phyloP scores from a whole-genome alignment of 1,284 basidiomycete genomes.

The Salmacisia buchloeana region DNA sequence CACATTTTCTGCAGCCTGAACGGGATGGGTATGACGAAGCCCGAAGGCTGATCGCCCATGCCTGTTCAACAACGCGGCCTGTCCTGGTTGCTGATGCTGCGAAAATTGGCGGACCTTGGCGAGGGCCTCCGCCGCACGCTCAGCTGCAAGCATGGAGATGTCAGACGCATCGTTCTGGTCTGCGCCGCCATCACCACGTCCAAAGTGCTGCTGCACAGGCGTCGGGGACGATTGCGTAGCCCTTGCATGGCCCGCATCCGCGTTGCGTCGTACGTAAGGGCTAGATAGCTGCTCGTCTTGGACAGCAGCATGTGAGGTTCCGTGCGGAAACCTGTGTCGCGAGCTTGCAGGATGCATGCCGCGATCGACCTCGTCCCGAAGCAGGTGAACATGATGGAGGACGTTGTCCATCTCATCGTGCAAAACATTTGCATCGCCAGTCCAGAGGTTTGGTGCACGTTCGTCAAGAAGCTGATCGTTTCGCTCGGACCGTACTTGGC shows the following conservation, averaged over 20 bases:
- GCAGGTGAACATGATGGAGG: neutral
- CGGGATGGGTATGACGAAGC: no score
- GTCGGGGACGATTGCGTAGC: neutral
- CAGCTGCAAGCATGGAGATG: no score
- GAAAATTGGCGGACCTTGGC: neutral
- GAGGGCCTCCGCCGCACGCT: neutral
- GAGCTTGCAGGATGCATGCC: no score
- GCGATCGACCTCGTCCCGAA: neutral
- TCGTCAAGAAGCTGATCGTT: neutral
- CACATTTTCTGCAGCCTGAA: no score
- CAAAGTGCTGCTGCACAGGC: neutral
- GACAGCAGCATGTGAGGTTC: no score
- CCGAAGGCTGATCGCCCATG: no score
- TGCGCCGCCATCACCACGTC: neutral
- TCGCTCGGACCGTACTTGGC: neutral
- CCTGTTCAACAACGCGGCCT: no score
- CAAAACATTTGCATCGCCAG: neutral
- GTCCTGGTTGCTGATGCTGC: neutral
- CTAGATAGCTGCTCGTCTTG: no score
- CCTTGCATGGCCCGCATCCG: no score
- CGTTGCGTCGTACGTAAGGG: no score
- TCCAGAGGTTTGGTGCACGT: neutral
- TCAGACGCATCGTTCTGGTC: no score
- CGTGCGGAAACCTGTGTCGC: no score
- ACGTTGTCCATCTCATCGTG: neutral